These are phyloP conservation scores for Pyrenula massariospora DNA, from an alignment of 495 filamentous ascomycete genomes.

Conservation along the genomic window DNA sequence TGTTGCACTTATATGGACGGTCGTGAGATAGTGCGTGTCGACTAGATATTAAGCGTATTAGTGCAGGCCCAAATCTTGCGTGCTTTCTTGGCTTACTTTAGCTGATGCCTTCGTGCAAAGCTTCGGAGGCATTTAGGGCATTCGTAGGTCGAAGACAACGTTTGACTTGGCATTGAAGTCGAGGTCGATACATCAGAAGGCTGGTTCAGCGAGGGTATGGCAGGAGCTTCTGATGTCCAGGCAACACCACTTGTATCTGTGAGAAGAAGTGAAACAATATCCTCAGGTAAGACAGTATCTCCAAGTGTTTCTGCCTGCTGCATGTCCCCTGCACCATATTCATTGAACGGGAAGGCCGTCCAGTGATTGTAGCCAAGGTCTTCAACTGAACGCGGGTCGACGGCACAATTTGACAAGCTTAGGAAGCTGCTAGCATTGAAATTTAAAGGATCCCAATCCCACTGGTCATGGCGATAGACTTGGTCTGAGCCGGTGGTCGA, in stretches of 20 bases:
- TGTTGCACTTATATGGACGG: background rate
- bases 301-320: too few species aligned
- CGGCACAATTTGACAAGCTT: background rate
- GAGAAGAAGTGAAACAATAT: too few species aligned
- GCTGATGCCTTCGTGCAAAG: slow-evolving; percentile 1
- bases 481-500: background rate
- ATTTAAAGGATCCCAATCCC: background rate
- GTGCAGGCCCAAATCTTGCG: background rate
- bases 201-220: too few species aligned
- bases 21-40: background rate
- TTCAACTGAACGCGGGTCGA: background rate
- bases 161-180: background rate
- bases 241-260: too few species aligned
- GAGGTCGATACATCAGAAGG: background rate
- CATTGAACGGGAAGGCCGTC: background rate
- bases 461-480: background rate
- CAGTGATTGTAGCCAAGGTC: background rate
- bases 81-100: background rate
- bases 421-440: background rate
- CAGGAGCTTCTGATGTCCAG: too few species aligned
- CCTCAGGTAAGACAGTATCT: too few species aligned
- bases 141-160: background rate
- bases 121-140: background rate
- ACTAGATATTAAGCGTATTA: background rate
- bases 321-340: too few species aligned